Evolutionary conservation across 2,329 filamentous ascomycete genomes (phyloP), one percentile per base, ranked within the genome.

Genomic region (Hyphodiscus sp.): DNA sequence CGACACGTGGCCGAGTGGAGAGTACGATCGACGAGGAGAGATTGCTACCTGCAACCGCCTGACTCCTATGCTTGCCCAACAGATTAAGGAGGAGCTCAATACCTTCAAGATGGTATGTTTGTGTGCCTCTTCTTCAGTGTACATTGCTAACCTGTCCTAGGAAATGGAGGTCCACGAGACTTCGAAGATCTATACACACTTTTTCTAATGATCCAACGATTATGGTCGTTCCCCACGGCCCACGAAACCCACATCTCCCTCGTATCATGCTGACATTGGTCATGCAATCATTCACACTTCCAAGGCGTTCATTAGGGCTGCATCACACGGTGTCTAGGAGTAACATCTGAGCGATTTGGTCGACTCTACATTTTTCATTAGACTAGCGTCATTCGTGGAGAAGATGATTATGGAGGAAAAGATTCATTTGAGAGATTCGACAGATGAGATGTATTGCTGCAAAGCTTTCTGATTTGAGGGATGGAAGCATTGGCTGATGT

Each of bases 141-240:
- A 38, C 30, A 45, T 47, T 58, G 61, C 76, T 81, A 70, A 81
- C 63, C 41, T 9, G 26, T n/a, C 13, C 51, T 58, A 97, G 94
- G 94, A 99, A 76, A 99, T 99, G 94, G 94, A 97, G 77, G 94
- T 99, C 66, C 94, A 99, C 71, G 94, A 97, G 74, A 89, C 87
- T 70, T 97, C 94, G 62, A 99, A 97, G 77, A 91, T 96, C 68
- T 96, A 99, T 78, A 99, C 94, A 65, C 94, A 99, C 80, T 99
- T 99, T 81, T 97, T 99, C 79, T 99, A 82, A 92, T 73, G 74
- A 78, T 62, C 63, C 55, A 50, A 65, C 57, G 62, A 66, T 59
- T 62, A 63, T 63, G 62, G 57, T 56, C 61, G 54, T 51, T 44
- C 38, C 48, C 23, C 45, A 42, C 54, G 58, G 55, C 53, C 59